Conservation (phyloP, 306 rosid genomes). For the Bauhinia variegata region DNA sequence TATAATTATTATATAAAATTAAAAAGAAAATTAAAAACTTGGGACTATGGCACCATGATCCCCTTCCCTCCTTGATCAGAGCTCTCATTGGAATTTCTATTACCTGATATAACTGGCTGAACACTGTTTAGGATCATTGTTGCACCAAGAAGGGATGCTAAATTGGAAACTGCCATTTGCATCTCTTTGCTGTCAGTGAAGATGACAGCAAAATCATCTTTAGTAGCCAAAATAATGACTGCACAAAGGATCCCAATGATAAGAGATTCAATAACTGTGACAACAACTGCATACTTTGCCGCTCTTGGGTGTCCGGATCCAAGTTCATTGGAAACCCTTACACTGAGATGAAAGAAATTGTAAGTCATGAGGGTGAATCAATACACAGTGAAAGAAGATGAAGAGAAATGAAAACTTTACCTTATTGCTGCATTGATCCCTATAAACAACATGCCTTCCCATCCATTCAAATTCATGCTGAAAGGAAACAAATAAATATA, state of each 20-base stretch:
- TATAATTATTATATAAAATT: too few relatives aligned
- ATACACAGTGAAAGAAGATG: not conserved
- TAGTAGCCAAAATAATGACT: slow-evolving; percentile 51
- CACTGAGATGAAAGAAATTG: slow-evolving; percentile 43
- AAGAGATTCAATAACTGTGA: slow-evolving; percentile 63
- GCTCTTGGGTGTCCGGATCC: slow-evolving; percentile 93
- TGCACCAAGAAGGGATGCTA: slow-evolving; percentile 80
- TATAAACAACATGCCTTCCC: slow-evolving; percentile 97
- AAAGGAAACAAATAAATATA: slow-evolving; percentile 24
- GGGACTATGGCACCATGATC: too few relatives aligned
- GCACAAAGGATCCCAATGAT: slow-evolving; percentile 67
- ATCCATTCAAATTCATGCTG: slow-evolving; percentile 96
- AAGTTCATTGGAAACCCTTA: slow-evolving; percentile 89
- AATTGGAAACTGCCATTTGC: slow-evolving; percentile 80
- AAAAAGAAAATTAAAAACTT: too few relatives aligned
- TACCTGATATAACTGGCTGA: slow-evolving; percentile 93
- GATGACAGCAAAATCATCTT: slow-evolving; percentile 68
- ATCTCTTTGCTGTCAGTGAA: slow-evolving; percentile 72
- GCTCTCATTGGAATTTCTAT: not conserved
- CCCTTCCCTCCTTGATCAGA: too few relatives aligned
- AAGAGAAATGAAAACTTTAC: slow-evolving; percentile 42
- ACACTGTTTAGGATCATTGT: slow-evolving; percentile 90
- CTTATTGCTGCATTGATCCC: slow-evolving; percentile 97
- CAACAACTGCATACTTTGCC: slow-evolving; percentile 70
- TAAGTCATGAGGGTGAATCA: not conserved